Evolutionary conservation across 2,329 filamentous ascomycete species (phyloP), one percentile per base, ranked within the genome.

Genomic region (Stagonosporopsis tanaceti): DNA sequence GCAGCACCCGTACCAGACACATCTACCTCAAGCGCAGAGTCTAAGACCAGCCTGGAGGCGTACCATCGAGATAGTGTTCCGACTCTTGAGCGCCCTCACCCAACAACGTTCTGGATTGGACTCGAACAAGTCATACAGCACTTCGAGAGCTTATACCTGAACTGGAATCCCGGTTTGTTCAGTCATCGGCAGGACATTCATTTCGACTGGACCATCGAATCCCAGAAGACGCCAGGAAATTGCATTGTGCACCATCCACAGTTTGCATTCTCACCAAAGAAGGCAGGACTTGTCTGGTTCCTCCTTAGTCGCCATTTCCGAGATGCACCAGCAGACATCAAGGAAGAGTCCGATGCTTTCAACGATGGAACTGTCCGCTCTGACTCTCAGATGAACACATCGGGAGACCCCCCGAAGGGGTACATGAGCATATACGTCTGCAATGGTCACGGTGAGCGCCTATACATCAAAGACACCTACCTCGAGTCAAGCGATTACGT

Each of bases 131-230:
- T 97, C 4, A 85, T 92, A 34, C 93, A 97, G 69, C 89, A 97
- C 71, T 99, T 97, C 62, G 93, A 98, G 73, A 96, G 93, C 17
- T 86, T 99, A 65, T 99, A 98, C 75, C 82, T 99, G 52, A 99
- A 98, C 77, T 99, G 95, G 95, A 97, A 97, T 64, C 93, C 95
- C 0, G 84, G 85, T 0, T 81, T 97, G 0, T 99, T 99, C 77
- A 81, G 81, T 1, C 80, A 90, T 71, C 88, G 93, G 8, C 89
- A 97, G 74, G 93, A 99, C 68, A 87, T 93, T 53, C 95, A 99
- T 76, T 96, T 98, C 70, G 83, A 84, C 2, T 99, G 95, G 95
- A 83, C 89, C 57, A 73, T 89, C n/a, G 63, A 66, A 8, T 75
- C 78, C 20, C 20, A 74, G 73, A 56, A 63, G 30, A 82, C 87